phyloP scores from a whole-genome alignment of 306 rosid genomes.

The Carpinus fangiana region DNA sequence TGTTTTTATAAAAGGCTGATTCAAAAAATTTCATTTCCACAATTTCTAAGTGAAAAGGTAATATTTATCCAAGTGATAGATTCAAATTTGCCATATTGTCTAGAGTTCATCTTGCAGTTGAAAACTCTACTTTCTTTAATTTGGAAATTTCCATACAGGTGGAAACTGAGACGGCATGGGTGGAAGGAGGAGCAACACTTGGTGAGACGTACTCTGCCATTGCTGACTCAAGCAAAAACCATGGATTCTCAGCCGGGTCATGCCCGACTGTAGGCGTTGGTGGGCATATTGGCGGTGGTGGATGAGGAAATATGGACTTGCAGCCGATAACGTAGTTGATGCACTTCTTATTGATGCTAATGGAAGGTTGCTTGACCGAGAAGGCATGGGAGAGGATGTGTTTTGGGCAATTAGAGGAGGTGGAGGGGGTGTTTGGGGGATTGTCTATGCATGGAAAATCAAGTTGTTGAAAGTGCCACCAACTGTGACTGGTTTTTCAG shows the following conservation, averaged over 20 bases:
- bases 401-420: conserved; percentile 94
- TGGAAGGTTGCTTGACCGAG: conserved; percentile 44
- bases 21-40: too few species aligned
- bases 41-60: too few species aligned
- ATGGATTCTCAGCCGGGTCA: conserved; percentile 80
- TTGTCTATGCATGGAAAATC: conserved; percentile 77
- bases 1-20: too few species aligned
- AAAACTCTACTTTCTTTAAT: too few species aligned
- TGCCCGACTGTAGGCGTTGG: conserved; percentile 92
- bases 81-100: too few species aligned
- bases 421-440: conserved; percentile 79
- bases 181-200: conserved; percentile 84
- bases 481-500: conserved; percentile 44
- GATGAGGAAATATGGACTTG: conserved; percentile 70
- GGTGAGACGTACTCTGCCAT: conserved; percentile 76
- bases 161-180: conserved; percentile 64
- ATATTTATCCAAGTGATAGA: too few species aligned
- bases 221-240: conserved; percentile 44
- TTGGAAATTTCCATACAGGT: neutral
- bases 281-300: conserved; percentile 78
- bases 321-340: conserved; percentile 75
- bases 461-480: conserved; percentile 50
- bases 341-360: conserved; percentile 57
- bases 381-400: conserved; percentile 78
- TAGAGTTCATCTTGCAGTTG: too few species aligned